Conservation (phyloP, 2,329 filamentous ascomycete genomes). For the Colletotrichum sp. region DNA sequence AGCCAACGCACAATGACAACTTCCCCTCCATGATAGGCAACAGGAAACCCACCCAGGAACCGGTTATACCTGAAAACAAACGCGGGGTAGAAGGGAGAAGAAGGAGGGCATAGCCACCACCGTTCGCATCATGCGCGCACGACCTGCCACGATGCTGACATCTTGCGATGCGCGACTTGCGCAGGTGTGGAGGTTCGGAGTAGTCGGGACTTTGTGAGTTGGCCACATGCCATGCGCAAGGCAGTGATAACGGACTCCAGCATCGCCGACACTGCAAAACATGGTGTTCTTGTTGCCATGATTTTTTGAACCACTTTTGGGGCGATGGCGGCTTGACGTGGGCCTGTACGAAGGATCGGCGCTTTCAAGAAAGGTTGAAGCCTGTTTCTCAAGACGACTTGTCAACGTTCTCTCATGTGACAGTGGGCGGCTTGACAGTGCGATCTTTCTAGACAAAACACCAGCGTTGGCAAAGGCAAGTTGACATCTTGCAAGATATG, state of each 20-base stretch:
- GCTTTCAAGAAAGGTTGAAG: neutral
- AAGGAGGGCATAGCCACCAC: constrained; percentile 12
- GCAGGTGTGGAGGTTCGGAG: neutral
- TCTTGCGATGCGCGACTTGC: neutral
- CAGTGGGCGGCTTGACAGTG: neutral
- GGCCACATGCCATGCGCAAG: neutral
- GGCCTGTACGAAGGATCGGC: neutral
- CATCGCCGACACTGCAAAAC: neutral
- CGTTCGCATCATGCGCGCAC: neutral
- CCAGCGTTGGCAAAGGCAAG: neutral
- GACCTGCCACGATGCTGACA: neutral
- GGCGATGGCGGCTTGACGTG: neutral
- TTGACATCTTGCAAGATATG: neutral
- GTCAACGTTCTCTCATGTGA: neutral
- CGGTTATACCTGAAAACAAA: neutral
- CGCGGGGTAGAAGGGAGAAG: constrained; percentile 8
- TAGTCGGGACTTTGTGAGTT: neutral
- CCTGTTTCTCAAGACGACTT: neutral
- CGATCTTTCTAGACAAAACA: neutral
- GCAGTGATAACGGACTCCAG: neutral
- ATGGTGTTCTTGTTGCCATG: neutral
- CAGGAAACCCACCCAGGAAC: neutral
- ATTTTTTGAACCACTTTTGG: neutral
- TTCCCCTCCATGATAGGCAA: neutral
- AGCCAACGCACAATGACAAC: constrained; percentile 3